Percentiles rank a stretch among this genome's conserved stretches.
phyloP scores from a whole-genome alignment of 345 rosid genomes.

The Theobroma cacao region DNA sequence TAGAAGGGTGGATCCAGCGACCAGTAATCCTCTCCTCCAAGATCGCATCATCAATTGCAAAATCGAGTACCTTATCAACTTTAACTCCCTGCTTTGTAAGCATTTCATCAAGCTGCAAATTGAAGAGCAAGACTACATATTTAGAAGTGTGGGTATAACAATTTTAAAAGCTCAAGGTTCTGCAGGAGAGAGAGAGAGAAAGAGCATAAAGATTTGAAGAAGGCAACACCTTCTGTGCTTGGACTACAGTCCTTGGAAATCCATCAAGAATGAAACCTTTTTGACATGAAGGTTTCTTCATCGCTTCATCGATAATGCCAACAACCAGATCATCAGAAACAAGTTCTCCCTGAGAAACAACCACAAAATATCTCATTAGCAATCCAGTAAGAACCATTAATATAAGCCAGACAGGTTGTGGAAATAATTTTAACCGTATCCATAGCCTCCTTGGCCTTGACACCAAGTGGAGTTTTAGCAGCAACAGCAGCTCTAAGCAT shows the following conservation, averaged over 20 bases:
- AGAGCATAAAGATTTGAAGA: not conserved
- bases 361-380: slow-evolving; percentile 17
- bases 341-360: slow-evolving; percentile 69
- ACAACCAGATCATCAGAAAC: slow-evolving; percentile 95
- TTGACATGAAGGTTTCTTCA: slow-evolving; percentile 86
- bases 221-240: slow-evolving; percentile 74
- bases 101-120: slow-evolving; percentile 87
- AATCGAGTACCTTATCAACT: slow-evolving; percentile 80
- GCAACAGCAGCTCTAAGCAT: slow-evolving; percentile 98
- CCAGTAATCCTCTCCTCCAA: slow-evolving; percentile 97
- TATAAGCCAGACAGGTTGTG: not conserved
- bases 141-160: not conserved
- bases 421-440: slow-evolving; percentile 56
- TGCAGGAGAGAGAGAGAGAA: not conserved
- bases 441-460: slow-evolving; percentile 97
- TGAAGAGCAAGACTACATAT: not conserved
- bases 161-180: not conserved
- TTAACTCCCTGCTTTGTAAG: slow-evolving; percentile 72
- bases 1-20: slow-evolving; percentile 96
- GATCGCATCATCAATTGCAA: slow-evolving; percentile 81
- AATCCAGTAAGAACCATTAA: not conserved
- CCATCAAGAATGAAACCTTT: slow-evolving; percentile 98
- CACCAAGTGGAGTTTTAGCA: slow-evolving; percentile 90
- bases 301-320: slow-evolving; percentile 92
- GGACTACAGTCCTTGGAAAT: slow-evolving; percentile 86